These are phyloP conservation scores for Polymyxa betae DNA, from an alignment of 208 protist genomes.

Conservation along the genomic window DNA sequence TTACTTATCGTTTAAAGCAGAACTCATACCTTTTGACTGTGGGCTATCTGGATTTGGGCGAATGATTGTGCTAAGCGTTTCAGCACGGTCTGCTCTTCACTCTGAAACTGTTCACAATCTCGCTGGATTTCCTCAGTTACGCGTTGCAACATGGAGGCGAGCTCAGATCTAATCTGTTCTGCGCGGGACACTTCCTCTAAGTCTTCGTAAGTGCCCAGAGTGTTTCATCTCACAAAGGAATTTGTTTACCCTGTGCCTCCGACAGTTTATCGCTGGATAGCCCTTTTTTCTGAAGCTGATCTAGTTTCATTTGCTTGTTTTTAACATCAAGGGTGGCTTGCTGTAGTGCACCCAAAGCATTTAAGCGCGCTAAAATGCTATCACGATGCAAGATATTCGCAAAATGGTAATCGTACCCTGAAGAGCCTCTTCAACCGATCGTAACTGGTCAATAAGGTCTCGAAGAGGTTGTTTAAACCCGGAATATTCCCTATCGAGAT, in stretches of 20 bases:
- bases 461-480: slow-evolving; percentile 3
- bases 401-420: not conserved
- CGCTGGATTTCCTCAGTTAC: not conserved
- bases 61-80: not conserved
- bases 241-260: not conserved
- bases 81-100: not conserved
- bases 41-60: not conserved
- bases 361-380: not conserved
- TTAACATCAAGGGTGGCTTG: not conserved
- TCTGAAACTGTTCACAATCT: not conserved
- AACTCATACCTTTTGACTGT: not conserved
- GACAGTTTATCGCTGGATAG: not conserved
- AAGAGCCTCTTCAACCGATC: not conserved
- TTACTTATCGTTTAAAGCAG: too few relatives aligned
- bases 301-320: not conserved
- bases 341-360: not conserved
- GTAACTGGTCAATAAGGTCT: not conserved
- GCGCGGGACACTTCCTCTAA: not conserved
- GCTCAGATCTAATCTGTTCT: not conserved
- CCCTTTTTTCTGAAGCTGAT: not conserved
- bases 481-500: not conserved
- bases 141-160: not conserved
- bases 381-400: not conserved
- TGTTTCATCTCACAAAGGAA: not conserved
- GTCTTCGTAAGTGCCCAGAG: not conserved